These are phyloP conservation scores for Coemansia sp. DNA, from an alignment of 192 early-diverging fungal species.

Conservation along the genomic window DNA sequence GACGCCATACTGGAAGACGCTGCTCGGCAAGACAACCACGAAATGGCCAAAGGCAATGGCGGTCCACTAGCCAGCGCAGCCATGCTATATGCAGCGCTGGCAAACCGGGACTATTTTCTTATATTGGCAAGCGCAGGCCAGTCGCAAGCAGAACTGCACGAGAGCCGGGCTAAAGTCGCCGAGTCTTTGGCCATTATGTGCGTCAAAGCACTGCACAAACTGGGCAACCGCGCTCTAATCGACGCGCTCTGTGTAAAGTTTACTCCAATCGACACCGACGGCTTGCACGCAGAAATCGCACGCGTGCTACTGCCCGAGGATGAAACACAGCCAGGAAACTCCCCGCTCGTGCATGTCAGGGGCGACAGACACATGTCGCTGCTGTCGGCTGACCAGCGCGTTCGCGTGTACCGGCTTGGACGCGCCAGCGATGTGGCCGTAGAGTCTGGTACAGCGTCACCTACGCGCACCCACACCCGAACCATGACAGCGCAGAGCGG, in stretches of 20 bases:
- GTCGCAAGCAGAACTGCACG: conserved; percentile 45
- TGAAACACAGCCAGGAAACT: too few species aligned
- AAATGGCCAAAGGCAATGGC: not conserved
- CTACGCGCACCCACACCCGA: not conserved
- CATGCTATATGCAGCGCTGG: conserved; percentile 42
- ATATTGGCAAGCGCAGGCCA: conserved; percentile 39
- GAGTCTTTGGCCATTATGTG: conserved; percentile 42
- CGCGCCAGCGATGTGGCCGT: conserved; percentile 21
- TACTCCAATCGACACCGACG: conserved; percentile 34
- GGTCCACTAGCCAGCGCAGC: conserved; percentile 42
- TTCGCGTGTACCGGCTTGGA: conserved; percentile 43
- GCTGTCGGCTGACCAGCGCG: conserved; percentile 37
- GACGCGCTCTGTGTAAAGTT: conserved; percentile 46
- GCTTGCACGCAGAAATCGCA: conserved; percentile 16
- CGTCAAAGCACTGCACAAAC: conserved; percentile 41
- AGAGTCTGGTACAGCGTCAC: conserved; percentile 16
- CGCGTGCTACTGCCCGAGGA: too few species aligned
- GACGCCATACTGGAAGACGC: conserved; percentile 6
- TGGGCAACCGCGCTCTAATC: conserved; percentile 15
- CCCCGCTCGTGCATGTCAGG: not conserved
- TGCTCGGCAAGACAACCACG: not conserved
- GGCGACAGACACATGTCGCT: conserved; percentile 43
- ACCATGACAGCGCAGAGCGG: not conserved
- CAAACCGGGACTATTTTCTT: conserved; percentile 47
- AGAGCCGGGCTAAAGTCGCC: conserved; percentile 41